Conservation (phyloP, 192 early-diverging fungal species). For the Chytriomyces confervae region DNA sequence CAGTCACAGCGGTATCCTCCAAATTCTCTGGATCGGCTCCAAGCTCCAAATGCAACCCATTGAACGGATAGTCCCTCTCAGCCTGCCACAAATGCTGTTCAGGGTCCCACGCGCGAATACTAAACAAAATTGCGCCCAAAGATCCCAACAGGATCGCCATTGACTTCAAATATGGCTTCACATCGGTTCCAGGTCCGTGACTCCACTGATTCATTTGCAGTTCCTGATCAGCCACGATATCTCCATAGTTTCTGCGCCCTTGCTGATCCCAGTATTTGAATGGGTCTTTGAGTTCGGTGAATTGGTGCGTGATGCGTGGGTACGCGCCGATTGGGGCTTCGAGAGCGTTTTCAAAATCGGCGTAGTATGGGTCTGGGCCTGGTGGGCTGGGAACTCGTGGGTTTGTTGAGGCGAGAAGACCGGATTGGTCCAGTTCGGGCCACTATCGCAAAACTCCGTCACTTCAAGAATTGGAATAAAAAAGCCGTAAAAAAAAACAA, state of each 20-base stretch:
- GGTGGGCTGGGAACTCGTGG: constrained; percentile 39
- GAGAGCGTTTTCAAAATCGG: constrained; percentile 45
- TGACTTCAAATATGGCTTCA: constrained; percentile 31
- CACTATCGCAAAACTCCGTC: constrained; percentile 17
- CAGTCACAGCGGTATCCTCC: constrained; percentile 41
- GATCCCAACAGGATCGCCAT: constrained; percentile 32
- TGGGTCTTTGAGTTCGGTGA: constrained; percentile 52
- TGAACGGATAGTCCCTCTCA: constrained; percentile 54
- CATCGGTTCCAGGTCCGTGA: constrained; percentile 46
- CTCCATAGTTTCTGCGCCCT: constrained; percentile 59
- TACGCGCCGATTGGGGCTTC: constrained; percentile 58
- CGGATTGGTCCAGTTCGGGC: constrained; percentile 58
- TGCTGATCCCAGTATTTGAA: constrained; percentile 65
- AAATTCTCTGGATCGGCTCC: constrained; percentile 60
- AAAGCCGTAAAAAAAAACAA: too few relatives aligned
- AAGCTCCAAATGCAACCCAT: constrained; percentile 57
- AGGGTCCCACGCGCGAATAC: constrained; percentile 49
- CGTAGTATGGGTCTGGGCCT: constrained; percentile 30
- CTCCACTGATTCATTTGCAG: constrained; percentile 50
- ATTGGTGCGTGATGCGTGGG: constrained; percentile 53
- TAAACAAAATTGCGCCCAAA: constrained; percentile 31
- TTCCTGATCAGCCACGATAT: constrained; percentile 53
- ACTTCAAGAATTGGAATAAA: too few relatives aligned
- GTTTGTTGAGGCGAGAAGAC: constrained; percentile 23
- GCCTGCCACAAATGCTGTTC: constrained; percentile 49